These are phyloP conservation scores for Spiromastix sp. DNA, from an alignment of 2,329 filamentous ascomycete genomes.

Conservation along the genomic window DNA sequence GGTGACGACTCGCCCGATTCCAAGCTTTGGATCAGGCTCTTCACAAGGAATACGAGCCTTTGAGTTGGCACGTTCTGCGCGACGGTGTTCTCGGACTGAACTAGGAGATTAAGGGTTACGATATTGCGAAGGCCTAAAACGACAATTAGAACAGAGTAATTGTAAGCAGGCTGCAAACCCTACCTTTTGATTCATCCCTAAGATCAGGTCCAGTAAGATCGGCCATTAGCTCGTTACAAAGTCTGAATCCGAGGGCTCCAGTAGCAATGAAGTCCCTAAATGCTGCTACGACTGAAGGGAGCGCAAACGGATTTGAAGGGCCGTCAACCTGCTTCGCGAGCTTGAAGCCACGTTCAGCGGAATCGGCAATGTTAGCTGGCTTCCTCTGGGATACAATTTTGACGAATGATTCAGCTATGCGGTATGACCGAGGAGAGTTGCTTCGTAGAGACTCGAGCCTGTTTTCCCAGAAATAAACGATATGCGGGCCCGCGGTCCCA, in stretches of 20 bases:
- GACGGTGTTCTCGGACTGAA: slow-evolving; percentile 39
- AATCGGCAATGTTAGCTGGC: slow-evolving; percentile 16
- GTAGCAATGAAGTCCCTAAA: slow-evolving; percentile 39
- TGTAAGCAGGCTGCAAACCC: slow-evolving; percentile 6
- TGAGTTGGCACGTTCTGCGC: slow-evolving; percentile 41
- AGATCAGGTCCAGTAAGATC: slow-evolving; percentile 46
- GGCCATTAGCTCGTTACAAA: slow-evolving; percentile 52
- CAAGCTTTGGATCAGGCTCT: slow-evolving; percentile 65
- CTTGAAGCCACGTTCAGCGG: slow-evolving; percentile 22
- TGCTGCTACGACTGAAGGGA: slow-evolving; percentile 39
- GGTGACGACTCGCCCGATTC: slow-evolving; percentile 45
- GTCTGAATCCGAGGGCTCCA: slow-evolving; percentile 37
- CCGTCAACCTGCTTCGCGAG: slow-evolving; percentile 26
- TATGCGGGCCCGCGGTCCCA: slow-evolving; percentile 8
- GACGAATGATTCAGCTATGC: slow-evolving; percentile 30
- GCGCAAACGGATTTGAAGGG: slow-evolving; percentile 34
- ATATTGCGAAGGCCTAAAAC: slow-evolving; percentile 38
- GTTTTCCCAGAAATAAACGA: slow-evolving; percentile 24
- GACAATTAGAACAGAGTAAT: slow-evolving; percentile 9
- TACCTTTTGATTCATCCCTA: slow-evolving; percentile 34
- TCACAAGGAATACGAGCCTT: slow-evolving; percentile 71
- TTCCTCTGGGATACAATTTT: slow-evolving; percentile 27
- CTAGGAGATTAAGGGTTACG: slow-evolving; percentile 44
- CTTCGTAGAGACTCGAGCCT: slow-evolving; percentile 22
- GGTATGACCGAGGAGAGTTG: slow-evolving; percentile 25